A percentile compares a stretch with the other conserved stretches of the same genome.
Conservation (phyloP, 1,284 basidiomycete genomes). For the Pulchroboletus neoregius region DNA sequence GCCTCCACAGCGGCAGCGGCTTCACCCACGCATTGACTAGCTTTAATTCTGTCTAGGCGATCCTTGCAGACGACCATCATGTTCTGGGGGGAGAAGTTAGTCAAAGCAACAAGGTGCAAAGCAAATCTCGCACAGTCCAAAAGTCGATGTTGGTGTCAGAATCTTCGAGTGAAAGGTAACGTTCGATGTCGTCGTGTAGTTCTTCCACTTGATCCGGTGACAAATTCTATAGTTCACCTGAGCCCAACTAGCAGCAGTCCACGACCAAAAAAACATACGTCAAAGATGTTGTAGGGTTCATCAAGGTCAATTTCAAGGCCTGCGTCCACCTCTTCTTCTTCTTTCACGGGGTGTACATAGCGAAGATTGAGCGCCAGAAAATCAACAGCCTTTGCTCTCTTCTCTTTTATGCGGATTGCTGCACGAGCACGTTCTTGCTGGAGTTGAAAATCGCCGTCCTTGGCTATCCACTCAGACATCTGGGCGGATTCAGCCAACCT, state of each 20-base stretch:
- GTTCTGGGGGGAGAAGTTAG: slow-evolving; percentile 48
- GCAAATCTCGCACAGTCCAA: slow-evolving; percentile 73
- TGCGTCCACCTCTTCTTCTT: slow-evolving; percentile 68
- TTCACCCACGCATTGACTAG: slow-evolving; percentile 53
- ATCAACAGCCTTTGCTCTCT: slow-evolving; percentile 93
- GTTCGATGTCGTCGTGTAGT: slow-evolving; percentile 91
- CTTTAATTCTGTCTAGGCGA: slow-evolving; percentile 74
- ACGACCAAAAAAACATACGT: slow-evolving; percentile 48
- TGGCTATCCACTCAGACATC: slow-evolving; percentile 97
- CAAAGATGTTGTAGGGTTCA: slow-evolving; percentile 96
- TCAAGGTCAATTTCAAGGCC: slow-evolving; percentile 97
- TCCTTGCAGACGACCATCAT: slow-evolving; percentile 98
- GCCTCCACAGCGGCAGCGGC: slow-evolving; percentile 77
- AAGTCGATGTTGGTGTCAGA: slow-evolving; percentile 88
- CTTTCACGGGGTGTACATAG: slow-evolving; percentile 73
- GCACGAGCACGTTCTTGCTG: slow-evolving; percentile 91
- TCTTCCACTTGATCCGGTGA: slow-evolving; percentile 87
- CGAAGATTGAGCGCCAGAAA: slow-evolving; percentile 91
- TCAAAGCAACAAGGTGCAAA: slow-evolving; percentile 2
- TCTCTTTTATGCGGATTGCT: slow-evolving; percentile 91
- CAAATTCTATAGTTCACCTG: slow-evolving; percentile 60
- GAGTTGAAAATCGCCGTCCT: slow-evolving; percentile 96
- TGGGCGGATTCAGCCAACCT: slow-evolving; percentile 89
- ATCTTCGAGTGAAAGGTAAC: slow-evolving; percentile 86
- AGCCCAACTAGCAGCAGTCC: slow-evolving; percentile 12